Evolutionary conservation across 2,329 filamentous ascomycete genomes (phyloP), one percentile per base, ranked within the genome.

Genomic region (Sporothrix inflata): DNA sequence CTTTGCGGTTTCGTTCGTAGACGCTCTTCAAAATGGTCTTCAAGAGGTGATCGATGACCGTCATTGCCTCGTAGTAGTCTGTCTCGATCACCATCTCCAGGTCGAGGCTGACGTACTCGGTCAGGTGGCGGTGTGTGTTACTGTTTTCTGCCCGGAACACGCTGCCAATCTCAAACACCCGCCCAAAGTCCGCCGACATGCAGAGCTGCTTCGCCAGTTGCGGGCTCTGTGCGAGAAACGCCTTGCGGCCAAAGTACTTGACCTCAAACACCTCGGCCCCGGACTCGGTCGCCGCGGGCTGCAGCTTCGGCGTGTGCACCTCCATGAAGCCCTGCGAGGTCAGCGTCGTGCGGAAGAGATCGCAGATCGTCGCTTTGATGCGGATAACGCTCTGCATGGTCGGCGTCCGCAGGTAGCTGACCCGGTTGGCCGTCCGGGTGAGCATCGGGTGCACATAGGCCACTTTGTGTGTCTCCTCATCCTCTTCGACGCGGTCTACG

Each of bases 101-200:
- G 85, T 98, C 94, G 40, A 98, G 85, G 71, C 94, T 94, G 4
- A 94, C 98, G 80, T 97, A 98, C 80, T 98, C 94, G 0, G 94
- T 97, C 85, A 98, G 85, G 80, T 98, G 94, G 49, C 94, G 90
- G 78, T 97, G 94, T 0, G 94, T 98, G 81, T 98, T 98, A 79
- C 93, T 97, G 83, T 98, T 97, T 80, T 98, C 94, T 0, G 94
- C 94, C 76, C 94, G 90, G 86, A 98, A 98, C 7, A 98, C 94
- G 1, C 93, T 90, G 19, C 93, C 93, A 75, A 96, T 91, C 79
- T 98, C 94, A 78, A 95, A 98, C 7, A 98, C 94, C 68, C 91
- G 90, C 72, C 91, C 91, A 79, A 97, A 96, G 79, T 98, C 94
- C 38, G 94, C 91, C 5, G 94, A 93, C 53, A 98, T 94, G 69